Evolutionary conservation across 495 filamentous ascomycete genomes (phyloP).

Genomic region (Penicillium nucicola): DNA sequence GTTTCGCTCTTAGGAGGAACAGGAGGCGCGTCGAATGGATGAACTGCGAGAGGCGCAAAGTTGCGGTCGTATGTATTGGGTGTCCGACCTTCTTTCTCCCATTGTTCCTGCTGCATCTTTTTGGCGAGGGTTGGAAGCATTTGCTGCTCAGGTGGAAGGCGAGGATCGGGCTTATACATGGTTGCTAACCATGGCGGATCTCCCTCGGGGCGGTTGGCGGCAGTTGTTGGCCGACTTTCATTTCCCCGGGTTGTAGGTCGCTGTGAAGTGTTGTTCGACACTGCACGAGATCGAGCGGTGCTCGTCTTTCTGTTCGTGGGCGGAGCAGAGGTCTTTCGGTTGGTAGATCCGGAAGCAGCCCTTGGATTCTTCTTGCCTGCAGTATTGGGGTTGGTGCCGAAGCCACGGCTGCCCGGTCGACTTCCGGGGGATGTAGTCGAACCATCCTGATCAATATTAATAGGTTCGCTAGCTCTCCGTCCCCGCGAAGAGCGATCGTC

Average conservation of each 20-base stretch:
- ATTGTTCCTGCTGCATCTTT: slow-evolving; percentile 88
- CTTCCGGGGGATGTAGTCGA: slow-evolving; percentile 42
- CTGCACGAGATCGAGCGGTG: slow-evolving; percentile 32
- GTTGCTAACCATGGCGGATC: slow-evolving; percentile 93
- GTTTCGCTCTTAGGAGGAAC: slow-evolving; percentile 15
- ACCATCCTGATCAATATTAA: slow-evolving; percentile 53
- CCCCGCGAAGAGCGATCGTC: slow-evolving; percentile 60
- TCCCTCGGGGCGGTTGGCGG: slow-evolving; percentile 79
- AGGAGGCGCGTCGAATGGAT: slow-evolving; percentile 36
- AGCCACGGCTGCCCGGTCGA: slow-evolving; percentile 43
- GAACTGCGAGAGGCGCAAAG: slow-evolving; percentile 71
- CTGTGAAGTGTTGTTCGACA: slow-evolving; percentile 38
- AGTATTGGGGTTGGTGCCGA: slow-evolving; percentile 27
- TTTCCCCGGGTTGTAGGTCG: slow-evolving; percentile 64
- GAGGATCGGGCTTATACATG: slow-evolving; percentile 94
- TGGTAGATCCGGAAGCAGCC: slow-evolving; percentile 32
- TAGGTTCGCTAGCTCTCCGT: slow-evolving; percentile 70
- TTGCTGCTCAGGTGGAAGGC: slow-evolving; percentile 91
- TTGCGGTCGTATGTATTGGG: slow-evolving; percentile 79
- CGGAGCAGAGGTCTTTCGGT: slow-evolving; percentile 42
- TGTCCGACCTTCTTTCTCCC: slow-evolving; percentile 84
- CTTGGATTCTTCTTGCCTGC: slow-evolving; percentile 42
- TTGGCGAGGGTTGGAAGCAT: slow-evolving; percentile 92
- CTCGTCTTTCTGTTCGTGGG: slow-evolving; percentile 33
- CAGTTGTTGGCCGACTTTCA: slow-evolving; percentile 54